phyloP scores from a whole-genome alignment of 768 basidiomycete genomes.

The Strobilomyces echinocephalus region DNA sequence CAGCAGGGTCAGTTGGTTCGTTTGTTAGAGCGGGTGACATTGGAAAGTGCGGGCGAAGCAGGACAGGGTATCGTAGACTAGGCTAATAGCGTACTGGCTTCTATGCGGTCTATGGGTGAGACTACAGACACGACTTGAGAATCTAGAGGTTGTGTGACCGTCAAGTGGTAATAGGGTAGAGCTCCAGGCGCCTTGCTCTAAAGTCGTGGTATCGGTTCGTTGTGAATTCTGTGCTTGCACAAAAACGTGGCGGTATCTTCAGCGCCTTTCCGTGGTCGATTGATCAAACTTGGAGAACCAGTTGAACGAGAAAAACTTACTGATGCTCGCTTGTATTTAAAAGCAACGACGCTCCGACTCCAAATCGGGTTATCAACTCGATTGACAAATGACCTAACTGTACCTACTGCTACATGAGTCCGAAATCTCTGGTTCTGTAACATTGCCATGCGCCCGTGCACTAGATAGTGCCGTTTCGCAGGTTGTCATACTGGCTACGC shows the following conservation, averaged over 20 bases:
- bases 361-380: constrained; percentile 5
- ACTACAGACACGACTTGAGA: constrained; percentile 5
- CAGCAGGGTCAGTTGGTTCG: constrained; percentile 34
- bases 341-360: neutral
- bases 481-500: constrained; percentile 73
- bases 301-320: neutral
- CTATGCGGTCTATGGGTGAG: constrained; percentile 14
- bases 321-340: neutral
- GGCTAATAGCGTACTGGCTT: constrained; percentile 13
- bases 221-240: neutral
- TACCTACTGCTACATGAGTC: constrained; percentile 2
- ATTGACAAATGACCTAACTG: too few species aligned
- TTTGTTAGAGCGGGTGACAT: constrained; percentile 57
- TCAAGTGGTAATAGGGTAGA: neutral
- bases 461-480: constrained; percentile 59
- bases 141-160: constrained; percentile 12
- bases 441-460: neutral
- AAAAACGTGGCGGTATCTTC: neutral
- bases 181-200: constrained; percentile 1
- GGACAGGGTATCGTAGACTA: constrained; percentile 22
- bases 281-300: neutral
- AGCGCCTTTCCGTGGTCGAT: neutral
- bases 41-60: constrained; percentile 3
- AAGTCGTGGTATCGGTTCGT: constrained; percentile 7
- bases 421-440: neutral